Evolutionary conservation across 2,329 filamentous ascomycete species (phyloP).

Genomic region (Tolypocladium ophioglossoides): DNA sequence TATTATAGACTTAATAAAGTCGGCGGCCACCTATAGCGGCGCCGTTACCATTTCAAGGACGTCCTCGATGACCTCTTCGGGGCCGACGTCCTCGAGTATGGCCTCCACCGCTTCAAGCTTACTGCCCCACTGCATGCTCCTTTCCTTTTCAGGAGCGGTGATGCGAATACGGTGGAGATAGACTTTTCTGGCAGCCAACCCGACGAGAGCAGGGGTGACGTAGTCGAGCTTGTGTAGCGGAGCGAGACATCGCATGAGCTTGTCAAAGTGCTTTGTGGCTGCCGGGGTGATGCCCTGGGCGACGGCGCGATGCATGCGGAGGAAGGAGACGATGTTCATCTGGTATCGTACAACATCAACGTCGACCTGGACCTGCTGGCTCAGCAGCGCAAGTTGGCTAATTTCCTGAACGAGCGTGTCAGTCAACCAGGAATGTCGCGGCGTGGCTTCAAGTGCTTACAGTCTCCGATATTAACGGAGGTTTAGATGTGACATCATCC

Average conservation of each 20-base stretch:
- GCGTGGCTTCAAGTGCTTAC: slow-evolving; percentile 19
- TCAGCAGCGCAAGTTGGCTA: slow-evolving; percentile 46
- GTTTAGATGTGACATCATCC: slow-evolving; percentile 9
- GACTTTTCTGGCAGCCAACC: slow-evolving; percentile 73
- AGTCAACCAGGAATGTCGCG: slow-evolving; percentile 3
- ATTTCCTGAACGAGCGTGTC: slow-evolving; percentile 36
- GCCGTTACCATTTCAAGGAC: slow-evolving; percentile 47
- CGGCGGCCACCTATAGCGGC: slow-evolving; percentile 23
- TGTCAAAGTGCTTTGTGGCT: slow-evolving; percentile 68
- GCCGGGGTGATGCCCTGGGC: slow-evolving; percentile 64
- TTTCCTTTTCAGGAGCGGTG: slow-evolving; percentile 58
- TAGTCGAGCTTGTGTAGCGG: slow-evolving; percentile 72
- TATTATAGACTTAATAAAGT: slow-evolving; percentile 4
- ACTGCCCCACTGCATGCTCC: slow-evolving; percentile 91
- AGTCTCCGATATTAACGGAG: slow-evolving; percentile 29
- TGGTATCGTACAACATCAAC: slow-evolving; percentile 76
- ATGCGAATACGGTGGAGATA: slow-evolving; percentile 78
- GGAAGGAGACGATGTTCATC: slow-evolving; percentile 77
- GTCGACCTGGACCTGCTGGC: slow-evolving; percentile 50
- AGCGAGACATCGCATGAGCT: slow-evolving; percentile 62
- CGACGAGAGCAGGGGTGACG: slow-evolving; percentile 74
- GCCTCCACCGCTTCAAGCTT: slow-evolving; percentile 56
- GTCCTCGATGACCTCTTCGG: slow-evolving; percentile 55
- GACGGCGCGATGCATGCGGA: slow-evolving; percentile 81
- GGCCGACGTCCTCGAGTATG: slow-evolving; percentile 50